Evolutionary conservation across 2,329 filamentous ascomycete species (phyloP), one percentile per base, ranked within the genome.

Genomic region (Zasmidium citrigriseum): DNA sequence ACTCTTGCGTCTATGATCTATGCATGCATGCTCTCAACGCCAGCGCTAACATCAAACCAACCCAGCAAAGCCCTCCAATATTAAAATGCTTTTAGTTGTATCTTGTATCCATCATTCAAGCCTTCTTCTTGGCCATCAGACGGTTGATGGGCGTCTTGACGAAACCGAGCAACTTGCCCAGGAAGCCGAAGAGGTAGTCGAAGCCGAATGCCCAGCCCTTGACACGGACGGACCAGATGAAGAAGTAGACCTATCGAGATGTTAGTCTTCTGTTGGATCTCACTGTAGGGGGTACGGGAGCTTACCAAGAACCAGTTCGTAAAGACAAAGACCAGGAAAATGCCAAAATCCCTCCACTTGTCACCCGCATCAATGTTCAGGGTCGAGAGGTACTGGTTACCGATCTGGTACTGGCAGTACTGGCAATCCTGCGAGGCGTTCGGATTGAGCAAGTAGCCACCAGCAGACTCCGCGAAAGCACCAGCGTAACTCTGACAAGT

Each of bases 311-410:
- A 76, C 86, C 86, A 91, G 68, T 91, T 91, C 52, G 83, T 86
- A 14, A 89, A 76, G 53, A 84, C 85, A 70, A 91, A 92, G 1
- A 83, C 85, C 9, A 90, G 65, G 76, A 91, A 90, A 60, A 91
- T 86, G 7, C 87, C 89, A 65, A 91, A 89, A 71, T 87, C 79
- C 46, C 83, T 76, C 89, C 89, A 92, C 75, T 90, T 90, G 54
- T 92, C 81, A 20, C 69, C 72, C 0, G 77, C 73, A 3, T 77
- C 69, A 54, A 86, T 80, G 64, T 86, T 85, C 29, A 86, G 66
- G 0, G 82, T 84, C 2, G 76, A 63, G 66, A 92, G 79, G 67
- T 90, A 93, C 67, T 91, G 81, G 41, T 83, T 79, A 0, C 88
- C 89, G n/a, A 76, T 77, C 1, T 72, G 76, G 70, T 87, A 92